Evolutionary conservation across 1,284 basidiomycete species (phyloP), one percentile per base, ranked within the genome.

Genomic region (Ceratobasidium papillatum): DNA sequence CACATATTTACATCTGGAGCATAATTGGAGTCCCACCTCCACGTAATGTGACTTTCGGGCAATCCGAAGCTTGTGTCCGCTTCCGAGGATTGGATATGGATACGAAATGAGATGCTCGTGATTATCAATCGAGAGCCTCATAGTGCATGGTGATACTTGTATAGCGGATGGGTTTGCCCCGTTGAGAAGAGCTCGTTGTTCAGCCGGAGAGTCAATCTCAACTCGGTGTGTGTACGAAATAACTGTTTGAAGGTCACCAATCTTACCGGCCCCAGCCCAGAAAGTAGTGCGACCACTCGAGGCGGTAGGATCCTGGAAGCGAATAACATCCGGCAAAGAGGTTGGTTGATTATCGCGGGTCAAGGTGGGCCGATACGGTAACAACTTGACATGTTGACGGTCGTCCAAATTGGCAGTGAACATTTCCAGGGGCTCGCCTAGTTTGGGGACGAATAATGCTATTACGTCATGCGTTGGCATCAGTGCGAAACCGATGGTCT

Each of bases 81-180:
- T 9, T 12, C 64, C 64, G 2, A 52, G 49, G 30, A 68, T 68
- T 11, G 64, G 64, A 41, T 68, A 68, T 17, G 64, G 64, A 41
- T 36, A 68, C n/a, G 49, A n/a, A 14, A 68, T 25, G 8, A 38
- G 5, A 30, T 68, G 49, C 1, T n/a, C 2, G 32, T 68, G n/a
- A 1, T 34, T 3, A n/a, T 25, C 49, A n/a, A 68, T 38, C 14
- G 32, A 30, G 30, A 68, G 27, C 32, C 52, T n/a, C 64, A 54
- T 54, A 1, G 64, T 36, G 30, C 64, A 68, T n/a, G 49, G 64
- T 5, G 64, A 52, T 12, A 54, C 30, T 32, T 68, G 64, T 11
- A 17, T 36, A 17, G 34, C 64, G 3, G 30, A 34, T 11, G 52
- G 47, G 5, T 12, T 14, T 3, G 30, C 64, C 17, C 64, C 64